Evolutionary conservation across 116 monocot genomes (phyloP).

Genomic region (Cymodocea nodosa): DNA sequence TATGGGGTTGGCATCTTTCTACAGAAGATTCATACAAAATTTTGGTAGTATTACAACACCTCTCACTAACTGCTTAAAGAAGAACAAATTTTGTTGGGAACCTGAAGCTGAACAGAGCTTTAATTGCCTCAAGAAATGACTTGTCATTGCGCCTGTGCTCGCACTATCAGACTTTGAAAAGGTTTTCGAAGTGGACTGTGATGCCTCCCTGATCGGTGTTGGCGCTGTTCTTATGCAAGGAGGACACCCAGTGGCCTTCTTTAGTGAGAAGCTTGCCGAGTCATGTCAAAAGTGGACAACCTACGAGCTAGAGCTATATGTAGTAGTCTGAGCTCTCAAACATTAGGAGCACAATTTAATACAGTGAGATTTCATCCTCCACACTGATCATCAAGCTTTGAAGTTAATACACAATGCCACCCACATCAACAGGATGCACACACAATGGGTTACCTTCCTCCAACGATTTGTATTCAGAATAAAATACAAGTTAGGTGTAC

Average conservation of each 20-base stretch:
- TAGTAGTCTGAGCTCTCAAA: not conserved
- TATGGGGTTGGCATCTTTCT: no score
- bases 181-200: constrained; percentile 1
- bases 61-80: no score
- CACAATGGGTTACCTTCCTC: not conserved
- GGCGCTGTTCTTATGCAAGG: constrained; percentile 3
- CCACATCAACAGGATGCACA: constrained; percentile 3
- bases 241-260: not conserved
- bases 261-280: constrained; percentile 5
- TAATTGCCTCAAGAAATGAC: no score
- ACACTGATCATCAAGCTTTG: constrained; percentile 8
- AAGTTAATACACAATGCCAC: not conserved
- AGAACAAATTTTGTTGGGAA: no score
- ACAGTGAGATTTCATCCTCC: constrained; percentile 8
- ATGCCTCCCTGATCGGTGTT: not conserved
- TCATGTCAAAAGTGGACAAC: not conserved
- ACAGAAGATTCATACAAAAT: no score
- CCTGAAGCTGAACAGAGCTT: no score
- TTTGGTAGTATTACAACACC: no score
- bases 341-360: constrained; percentile 14
- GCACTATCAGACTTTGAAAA: not conserved
- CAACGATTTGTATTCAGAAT: not conserved
- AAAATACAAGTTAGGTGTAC: not conserved
- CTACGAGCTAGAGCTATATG: constrained; percentile 4
- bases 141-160: no score